Base-by-base conservation (phyloP, 2,329 filamentous ascomycete species). In the Hymenoscyphus occultus region DNA sequence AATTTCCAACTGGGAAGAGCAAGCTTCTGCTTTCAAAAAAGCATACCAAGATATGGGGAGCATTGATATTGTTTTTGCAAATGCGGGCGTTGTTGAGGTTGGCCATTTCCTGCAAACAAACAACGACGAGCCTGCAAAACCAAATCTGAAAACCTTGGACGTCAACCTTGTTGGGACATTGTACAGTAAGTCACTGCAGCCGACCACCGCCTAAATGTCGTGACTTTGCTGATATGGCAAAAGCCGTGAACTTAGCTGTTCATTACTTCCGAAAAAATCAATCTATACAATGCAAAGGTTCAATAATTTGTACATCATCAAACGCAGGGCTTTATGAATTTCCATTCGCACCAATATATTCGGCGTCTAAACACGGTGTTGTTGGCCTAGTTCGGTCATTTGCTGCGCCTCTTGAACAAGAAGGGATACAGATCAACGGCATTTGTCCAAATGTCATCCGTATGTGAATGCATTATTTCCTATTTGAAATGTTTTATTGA, bases 241-340 rank as follows among this genome's bases (percentile, higher is more conserved):
- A 54, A 84, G 81, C 81, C 7, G 77, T 83, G 31, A 82, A 83
- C 68, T 72, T 84, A 12, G 82, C 77, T 0, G 76, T 78, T 7
- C 78, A 83, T 68, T 85, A 85, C 66, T 80, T 85, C 74, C 74
- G 76, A 28, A 81, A 80, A 69, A 83, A 82, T 62, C 58, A 64
- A 2, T 69, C 74, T 0, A 65, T 74, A 12, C 35, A 62, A 13
- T 19, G 22, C 48, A 64, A 70, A 66, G 14, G 60, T 54, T 77
- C 76, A 6, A 82, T 85, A 54, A 77, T 84, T 60, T 84, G 82
- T 75, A 84, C 83, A 0, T 79, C 82, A 0, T 84, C 82, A 3
- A 84, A 83, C 70, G 82, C 81, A 1, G 83, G 82, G 0, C 60
- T 84, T 0, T 84, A 85, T 67, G 77, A 81, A 0, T 83, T 85